Evolutionary conservation across 371 early-diverging fungal species (phyloP).

Genomic region (Actinomucor elegans): DNA sequence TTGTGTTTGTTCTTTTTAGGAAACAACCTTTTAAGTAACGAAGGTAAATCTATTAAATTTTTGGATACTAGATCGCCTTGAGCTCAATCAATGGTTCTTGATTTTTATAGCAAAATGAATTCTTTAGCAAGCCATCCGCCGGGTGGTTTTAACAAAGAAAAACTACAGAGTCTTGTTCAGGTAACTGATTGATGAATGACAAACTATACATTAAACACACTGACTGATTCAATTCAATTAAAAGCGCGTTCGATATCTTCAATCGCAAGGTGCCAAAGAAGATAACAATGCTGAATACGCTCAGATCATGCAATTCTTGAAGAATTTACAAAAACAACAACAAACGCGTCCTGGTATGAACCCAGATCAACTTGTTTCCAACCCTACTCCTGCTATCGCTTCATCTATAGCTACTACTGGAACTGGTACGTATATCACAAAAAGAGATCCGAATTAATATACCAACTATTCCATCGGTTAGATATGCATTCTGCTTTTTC

Average conservation of each 20-base stretch:
- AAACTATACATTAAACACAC: not conserved
- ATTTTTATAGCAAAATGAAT: constrained; percentile 12
- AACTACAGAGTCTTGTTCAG: constrained; percentile 36
- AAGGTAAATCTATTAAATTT: too few relatives aligned
- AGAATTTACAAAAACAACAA: constrained; percentile 42
- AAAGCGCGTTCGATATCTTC: constrained; percentile 42
- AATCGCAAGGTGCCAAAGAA: constrained; percentile 67
- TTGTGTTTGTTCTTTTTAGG: constrained; percentile 5
- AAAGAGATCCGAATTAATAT: too few relatives aligned
- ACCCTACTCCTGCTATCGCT: not conserved
- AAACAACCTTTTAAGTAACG: constrained; percentile 1
- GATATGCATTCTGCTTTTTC: constrained; percentile 41
- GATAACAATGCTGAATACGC: constrained; percentile 68
- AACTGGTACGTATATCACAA: too few relatives aligned
- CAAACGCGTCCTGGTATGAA: constrained; percentile 15
- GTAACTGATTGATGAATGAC: constrained; percentile 15
- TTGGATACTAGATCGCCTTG: too few relatives aligned
- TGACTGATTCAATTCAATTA: not conserved
- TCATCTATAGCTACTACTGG: not conserved
- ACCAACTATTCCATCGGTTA: not conserved
- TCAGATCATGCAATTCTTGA: constrained; percentile 62
- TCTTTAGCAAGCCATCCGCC: constrained; percentile 22
- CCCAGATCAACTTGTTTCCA: not conserved
- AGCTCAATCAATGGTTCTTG: not conserved
- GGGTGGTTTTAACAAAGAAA: constrained; percentile 38